A percentile compares a stretch with the other conserved stretches of the same genome.
These are phyloP conservation scores for Penicillium palitans DNA, from an alignment of 2,329 filamentous ascomycete species.

Conservation along the genomic window DNA sequence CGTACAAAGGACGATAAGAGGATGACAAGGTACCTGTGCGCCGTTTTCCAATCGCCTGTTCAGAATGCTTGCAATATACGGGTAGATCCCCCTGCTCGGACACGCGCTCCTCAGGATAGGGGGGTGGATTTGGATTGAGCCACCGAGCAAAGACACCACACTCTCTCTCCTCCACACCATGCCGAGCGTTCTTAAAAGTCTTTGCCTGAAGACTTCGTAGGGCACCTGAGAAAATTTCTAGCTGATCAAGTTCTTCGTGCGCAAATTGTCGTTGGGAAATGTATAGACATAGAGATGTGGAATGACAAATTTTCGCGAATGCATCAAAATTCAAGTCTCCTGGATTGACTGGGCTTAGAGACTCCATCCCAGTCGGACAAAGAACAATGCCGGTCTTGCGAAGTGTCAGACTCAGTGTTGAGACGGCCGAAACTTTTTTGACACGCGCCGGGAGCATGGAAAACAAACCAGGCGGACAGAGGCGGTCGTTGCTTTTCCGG, in stretches of 20 bases:
- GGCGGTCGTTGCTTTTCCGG: constrained; percentile 8
- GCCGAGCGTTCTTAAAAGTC: constrained; percentile 2
- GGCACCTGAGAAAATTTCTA: constrained; percentile 16
- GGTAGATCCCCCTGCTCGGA: constrained; percentile 1
- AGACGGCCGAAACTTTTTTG: constrained; percentile 19
- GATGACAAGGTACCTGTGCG: constrained; percentile 21
- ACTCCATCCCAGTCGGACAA: constrained; percentile 16
- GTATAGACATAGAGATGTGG: constrained; percentile 20
- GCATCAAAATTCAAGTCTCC: constrained; percentile 13
- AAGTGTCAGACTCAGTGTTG: constrained; percentile 20
- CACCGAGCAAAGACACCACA: constrained; percentile 12
- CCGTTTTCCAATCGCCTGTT: constrained; percentile 17
- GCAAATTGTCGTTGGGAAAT: constrained; percentile 21
- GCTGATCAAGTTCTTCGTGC: constrained; percentile 15
- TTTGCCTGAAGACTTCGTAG: constrained; percentile 15
- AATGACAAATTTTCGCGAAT: constrained; percentile 23
- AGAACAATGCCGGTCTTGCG: constrained; percentile 15
- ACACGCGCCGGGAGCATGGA: constrained; percentile 14
- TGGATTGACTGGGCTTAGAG: constrained; percentile 14
- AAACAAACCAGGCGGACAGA: neutral
- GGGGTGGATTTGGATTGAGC: constrained; percentile 16
- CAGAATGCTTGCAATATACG: neutral
- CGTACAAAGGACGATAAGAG: neutral
- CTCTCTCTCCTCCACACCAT: too few species aligned
- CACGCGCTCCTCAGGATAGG: constrained; percentile 15